These are phyloP conservation scores for Vitis hybrid DNA, from an alignment of 177 flowering plant genomes.

Conservation along the genomic window DNA sequence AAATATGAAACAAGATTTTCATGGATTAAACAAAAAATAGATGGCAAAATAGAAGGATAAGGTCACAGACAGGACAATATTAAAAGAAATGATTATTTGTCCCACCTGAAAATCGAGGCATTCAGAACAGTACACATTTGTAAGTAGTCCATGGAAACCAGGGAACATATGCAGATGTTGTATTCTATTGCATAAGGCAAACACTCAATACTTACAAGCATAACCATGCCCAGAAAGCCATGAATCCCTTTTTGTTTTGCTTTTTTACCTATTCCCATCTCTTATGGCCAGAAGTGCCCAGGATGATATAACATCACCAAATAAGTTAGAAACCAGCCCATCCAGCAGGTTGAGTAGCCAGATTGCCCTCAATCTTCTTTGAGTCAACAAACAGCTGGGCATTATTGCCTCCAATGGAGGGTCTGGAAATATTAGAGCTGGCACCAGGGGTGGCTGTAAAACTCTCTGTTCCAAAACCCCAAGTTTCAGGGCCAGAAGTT, in stretches of 20 bases:
- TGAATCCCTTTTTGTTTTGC: background rate
- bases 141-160: too few species aligned
- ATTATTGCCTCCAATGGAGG: slow-evolving; percentile 34
- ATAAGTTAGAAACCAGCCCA: slow-evolving; percentile 89
- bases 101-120: too few species aligned
- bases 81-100: too few species aligned
- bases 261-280: background rate
- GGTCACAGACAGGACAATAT: too few species aligned
- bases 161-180: too few species aligned
- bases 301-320: background rate
- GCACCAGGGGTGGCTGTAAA: slow-evolving; percentile 63
- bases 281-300: background rate
- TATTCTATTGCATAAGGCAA: too few species aligned
- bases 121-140: too few species aligned
- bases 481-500: slow-evolving; percentile 35
- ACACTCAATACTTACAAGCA: too few species aligned
- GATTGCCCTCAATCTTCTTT: slow-evolving; percentile 35
- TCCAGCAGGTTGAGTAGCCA: slow-evolving; percentile 84
- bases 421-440: slow-evolving; percentile 32
- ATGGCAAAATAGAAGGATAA: too few species aligned
- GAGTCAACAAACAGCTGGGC: slow-evolving; percentile 48
- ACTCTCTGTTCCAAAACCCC: slow-evolving; percentile 84
- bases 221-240: background rate
- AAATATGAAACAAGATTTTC: too few species aligned
- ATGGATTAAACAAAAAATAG: too few species aligned